Evolutionary conservation across 352 stramenopile species (phyloP).

Genomic region (Globisporangium splendens): DNA sequence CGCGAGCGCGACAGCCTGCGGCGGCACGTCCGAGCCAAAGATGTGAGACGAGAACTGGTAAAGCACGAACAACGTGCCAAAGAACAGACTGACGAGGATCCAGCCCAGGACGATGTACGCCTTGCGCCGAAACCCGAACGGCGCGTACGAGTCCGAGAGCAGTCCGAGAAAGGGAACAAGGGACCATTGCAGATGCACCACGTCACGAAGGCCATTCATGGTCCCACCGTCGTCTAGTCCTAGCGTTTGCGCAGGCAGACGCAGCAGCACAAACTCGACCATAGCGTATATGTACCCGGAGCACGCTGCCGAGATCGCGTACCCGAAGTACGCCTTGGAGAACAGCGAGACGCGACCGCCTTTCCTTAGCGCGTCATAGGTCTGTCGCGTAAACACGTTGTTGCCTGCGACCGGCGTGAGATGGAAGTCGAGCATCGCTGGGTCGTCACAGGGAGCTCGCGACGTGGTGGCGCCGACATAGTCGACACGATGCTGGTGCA

Average conservation of each 20-base stretch:
- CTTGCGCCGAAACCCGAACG: slow-evolving; percentile 39
- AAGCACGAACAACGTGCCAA: slow-evolving; percentile 25
- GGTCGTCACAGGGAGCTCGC: too few species aligned
- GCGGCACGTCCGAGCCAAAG: slow-evolving; percentile 8
- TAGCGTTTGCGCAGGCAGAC: slow-evolving; percentile 10
- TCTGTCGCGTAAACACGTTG: too few species aligned
- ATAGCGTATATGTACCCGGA: slow-evolving; percentile 14
- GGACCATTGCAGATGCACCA: slow-evolving; percentile 30
- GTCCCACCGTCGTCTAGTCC: slow-evolving; percentile 2
- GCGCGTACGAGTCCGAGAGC: slow-evolving; percentile 27
- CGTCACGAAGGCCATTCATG: slow-evolving; percentile 13
- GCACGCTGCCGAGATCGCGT: slow-evolving; percentile 10
- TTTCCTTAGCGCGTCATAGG: slow-evolving; percentile 48
- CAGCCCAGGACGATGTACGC: slow-evolving; percentile 71
- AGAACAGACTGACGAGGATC: slow-evolving; percentile 19
- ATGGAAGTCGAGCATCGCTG: too few species aligned
- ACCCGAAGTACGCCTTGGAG: slow-evolving; percentile 11
- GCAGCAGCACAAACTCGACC: slow-evolving; percentile 13
- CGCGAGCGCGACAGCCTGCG: slow-evolving; percentile 8
- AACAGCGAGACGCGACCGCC: slow-evolving; percentile 10
- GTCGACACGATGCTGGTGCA: too few species aligned
- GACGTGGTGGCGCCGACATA: too few species aligned
- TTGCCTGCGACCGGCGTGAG: too few species aligned
- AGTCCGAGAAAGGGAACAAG: slow-evolving; percentile 28
- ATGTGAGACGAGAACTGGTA: slow-evolving; percentile 15